Evolutionary conservation across 768 basidiomycete species (phyloP), one percentile per base, ranked within the genome.

Genomic region (Coprinopsis strossmayeri): DNA sequence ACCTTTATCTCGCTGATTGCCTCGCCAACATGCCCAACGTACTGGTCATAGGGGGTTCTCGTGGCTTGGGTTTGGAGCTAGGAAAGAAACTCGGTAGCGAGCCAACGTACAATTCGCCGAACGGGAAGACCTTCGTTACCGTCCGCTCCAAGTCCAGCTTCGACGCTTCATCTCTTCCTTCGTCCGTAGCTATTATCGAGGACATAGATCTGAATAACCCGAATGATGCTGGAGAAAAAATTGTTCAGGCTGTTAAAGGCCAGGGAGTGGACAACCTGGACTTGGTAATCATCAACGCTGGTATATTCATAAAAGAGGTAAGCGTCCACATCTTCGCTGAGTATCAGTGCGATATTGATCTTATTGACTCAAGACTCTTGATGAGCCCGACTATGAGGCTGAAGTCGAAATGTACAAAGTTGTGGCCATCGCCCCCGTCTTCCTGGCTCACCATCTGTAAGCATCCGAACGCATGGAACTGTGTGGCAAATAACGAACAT

Each of bases 391-490:
- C 18, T 74, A 63, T 55, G 61, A 62, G 37, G 69, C 69, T 42
- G 63, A 74, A 52, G 51, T 73, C 9, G 59, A 64, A 34, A 76
- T 76, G 73, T 74, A 72, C 60, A 72, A 63, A 20, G 69, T 67
- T 37, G 67, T 70, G 30, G 61, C 71, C 0, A 69, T 74, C 39
- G 73, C 68, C 0, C 72, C 73, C 11, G 61, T 72, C 12, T 69
- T 70, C 45, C 49, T 70, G 25, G 62, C 61, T 1, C 58, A 62
- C 45, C 57, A 62, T 38, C 45, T 67, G 61, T 62, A 45, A 32
- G 49, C 27, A 25, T 5, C 9, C 18, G 9, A n/a, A 17, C 28
- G 2, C 20, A 20, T 34, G 27, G 20, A 39, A 18, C n/a, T 9
- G 9, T 11, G 23, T 42, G 12, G 37, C 37, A 7, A 38, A 20